Conservation (phyloP, 2,329 filamentous ascomycete genomes). For the Botryotinia globosa region DNA sequence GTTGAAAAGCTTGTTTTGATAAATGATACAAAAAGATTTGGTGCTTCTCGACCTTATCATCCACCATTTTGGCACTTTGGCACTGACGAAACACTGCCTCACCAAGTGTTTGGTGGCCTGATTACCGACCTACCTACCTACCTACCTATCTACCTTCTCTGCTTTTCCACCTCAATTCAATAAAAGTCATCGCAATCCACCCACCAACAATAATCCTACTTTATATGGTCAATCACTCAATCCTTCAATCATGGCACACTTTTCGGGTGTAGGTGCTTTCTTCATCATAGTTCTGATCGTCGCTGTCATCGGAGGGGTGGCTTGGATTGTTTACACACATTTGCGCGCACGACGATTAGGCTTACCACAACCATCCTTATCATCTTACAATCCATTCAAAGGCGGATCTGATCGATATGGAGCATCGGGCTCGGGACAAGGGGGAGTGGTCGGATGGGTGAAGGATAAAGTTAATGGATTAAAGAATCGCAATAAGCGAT, state of each 20-base stretch:
- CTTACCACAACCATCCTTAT: slow-evolving; percentile 66
- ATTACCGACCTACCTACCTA: background rate
- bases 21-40: background rate
- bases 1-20: background rate
- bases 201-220: background rate
- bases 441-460: slow-evolving; percentile 71
- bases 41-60: background rate
- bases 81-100: background rate
- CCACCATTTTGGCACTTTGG: background rate
- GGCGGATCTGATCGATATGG: slow-evolving; percentile 41
- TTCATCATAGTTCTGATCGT: slow-evolving; percentile 70
- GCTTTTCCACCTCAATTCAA: background rate
- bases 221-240: background rate
- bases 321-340: slow-evolving; percentile 70
- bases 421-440: slow-evolving; percentile 47
- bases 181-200: background rate
- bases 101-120: background rate
- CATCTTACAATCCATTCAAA: slow-evolving; percentile 69
- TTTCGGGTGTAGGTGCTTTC: slow-evolving; percentile 65
- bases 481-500: slow-evolving; percentile 62
- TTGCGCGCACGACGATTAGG: slow-evolving; percentile 71
- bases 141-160: background rate
- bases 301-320: slow-evolving; percentile 53
- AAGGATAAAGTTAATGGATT: slow-evolving; percentile 62
- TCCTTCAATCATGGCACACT: slow-evolving; percentile 50